Percentiles rank a stretch among this genome's conserved stretches.
Conservation (phyloP, 139 green algal genomes). For the Closterium sp. region DNA sequence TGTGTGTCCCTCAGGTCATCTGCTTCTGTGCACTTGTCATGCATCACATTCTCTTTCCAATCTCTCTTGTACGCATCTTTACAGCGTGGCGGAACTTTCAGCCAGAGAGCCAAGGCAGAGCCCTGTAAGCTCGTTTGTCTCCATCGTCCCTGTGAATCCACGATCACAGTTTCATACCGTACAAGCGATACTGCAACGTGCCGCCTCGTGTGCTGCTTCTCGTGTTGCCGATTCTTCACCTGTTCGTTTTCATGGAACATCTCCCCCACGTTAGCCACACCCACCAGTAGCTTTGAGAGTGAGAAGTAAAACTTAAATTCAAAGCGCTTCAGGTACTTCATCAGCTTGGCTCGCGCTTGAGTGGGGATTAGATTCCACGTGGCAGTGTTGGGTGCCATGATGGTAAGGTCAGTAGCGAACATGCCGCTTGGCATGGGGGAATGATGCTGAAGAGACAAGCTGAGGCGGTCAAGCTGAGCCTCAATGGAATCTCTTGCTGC, state of each 20-base stretch:
- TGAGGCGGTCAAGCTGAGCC: neutral
- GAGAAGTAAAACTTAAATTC: neutral
- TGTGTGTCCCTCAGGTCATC: neutral
- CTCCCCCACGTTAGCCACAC: neutral
- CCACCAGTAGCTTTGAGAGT: neutral
- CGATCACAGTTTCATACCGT: neutral
- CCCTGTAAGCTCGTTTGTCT: neutral
- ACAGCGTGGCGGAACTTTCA: neutral
- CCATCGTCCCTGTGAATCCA: neutral
- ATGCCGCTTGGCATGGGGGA: neutral
- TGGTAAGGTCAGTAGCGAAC: neutral
- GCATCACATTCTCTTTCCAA: neutral
- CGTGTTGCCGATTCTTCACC: neutral
- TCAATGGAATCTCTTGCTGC: neutral
- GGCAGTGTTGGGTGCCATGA: neutral
- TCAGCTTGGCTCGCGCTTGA: neutral
- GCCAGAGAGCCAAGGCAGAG: neutral
- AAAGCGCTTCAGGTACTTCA: neutral
- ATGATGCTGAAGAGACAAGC: neutral
- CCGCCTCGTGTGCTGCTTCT: neutral
- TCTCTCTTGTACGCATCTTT: neutral
- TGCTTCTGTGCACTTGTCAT: neutral
- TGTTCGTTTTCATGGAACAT: neutral
- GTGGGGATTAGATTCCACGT: neutral
- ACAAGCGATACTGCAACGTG: neutral